Evolutionary conservation across 257 asterid species (phyloP), one percentile per base, ranked within the genome.

Genomic region (Penstemon eatonii): DNA sequence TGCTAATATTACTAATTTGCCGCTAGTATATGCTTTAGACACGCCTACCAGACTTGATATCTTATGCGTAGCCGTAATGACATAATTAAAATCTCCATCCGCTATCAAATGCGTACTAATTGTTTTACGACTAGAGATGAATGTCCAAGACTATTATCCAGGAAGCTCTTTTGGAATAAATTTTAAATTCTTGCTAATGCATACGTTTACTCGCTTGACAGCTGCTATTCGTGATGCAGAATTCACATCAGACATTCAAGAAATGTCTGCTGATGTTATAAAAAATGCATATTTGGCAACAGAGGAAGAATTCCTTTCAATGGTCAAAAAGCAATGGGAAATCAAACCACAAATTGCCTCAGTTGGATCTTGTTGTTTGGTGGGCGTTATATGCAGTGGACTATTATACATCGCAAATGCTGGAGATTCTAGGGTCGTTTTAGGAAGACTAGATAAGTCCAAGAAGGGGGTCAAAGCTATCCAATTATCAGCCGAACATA

Each of bases 361-460:
- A 2, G 96, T 88, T 73, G 97, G 97, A 46, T 86, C 97, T 3
- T 90, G 97, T 72, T 88, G 96, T 79, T 82, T 90, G 80, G 90
- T 80, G 64, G 97, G 96, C 52, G 60, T 90, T 47, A 58, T 90
- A 67, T 90, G 96, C 76, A 63, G 77, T 47, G 94, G 94, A 18
- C 41, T 66, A 47, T 61, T 90, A 33, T 87, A 88, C 78, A 76
- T 89, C 12, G 97, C 96, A 25, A 90, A 88, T 65, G 87, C 96
- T 4, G 97, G 97, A 62, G 97, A 90, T 75, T 90, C 97, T 2
- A 78, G 96, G 65, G 97, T 60, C 33, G 97, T 90, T 33, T 78
- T 90, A 47, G 97, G 94, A 49, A 83, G 81, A 68, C 57, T 72
- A 40, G 87, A 80, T 8, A 83, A 67, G 52, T 37, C 70, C 6